Base-by-base conservation (phyloP, 2,329 filamentous ascomycete species). In the Peltaster fructicola region DNA sequence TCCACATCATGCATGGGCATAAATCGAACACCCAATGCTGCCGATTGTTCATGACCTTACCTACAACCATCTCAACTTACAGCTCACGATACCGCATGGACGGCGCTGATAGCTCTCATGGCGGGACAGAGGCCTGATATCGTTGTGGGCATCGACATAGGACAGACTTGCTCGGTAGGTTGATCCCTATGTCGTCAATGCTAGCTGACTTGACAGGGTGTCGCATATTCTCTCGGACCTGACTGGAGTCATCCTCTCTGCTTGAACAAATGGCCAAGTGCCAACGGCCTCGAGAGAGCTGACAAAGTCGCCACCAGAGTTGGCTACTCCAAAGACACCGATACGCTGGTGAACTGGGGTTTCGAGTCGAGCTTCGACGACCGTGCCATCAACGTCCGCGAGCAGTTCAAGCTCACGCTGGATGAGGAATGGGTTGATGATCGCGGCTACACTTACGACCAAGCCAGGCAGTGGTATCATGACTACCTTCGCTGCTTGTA, bases 101-200 rank as follows among this genome's bases (percentile, higher is more conserved):
- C n/a, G n/a, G n/a, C n/a, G n/a, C n/a, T n/a, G n/a, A n/a, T n/a
- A n/a, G n/a, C n/a, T n/a, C n/a, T n/a, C n/a, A n/a, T n/a, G n/a
- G n/a, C n/a, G n/a, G n/a, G n/a, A n/a, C n/a, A n/a, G 17, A 15
- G 22, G 9, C 26, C 27, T 16, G 30, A 29, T 18, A 29, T 32
- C 14, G 30, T 32, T n/a, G 30, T 32, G n/a, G 30, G 30, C 9
- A 32, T 32, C 14, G 30, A 32, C 15, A 11, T 32, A 17, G 30
- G 30, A 8, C 26, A 29, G 14, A 32, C 30, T 10, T 32, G 30
- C 16, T 29, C 30, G 10, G 30, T 32, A 16, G 8, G 26, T 18
- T 17, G n/a, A n/a, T n/a, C n/a, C n/a, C n/a, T n/a, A n/a, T n/a
- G n/a, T n/a, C n/a, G n/a, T n/a, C n/a, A n/a, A n/a, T n/a, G n/a